Conservation (phyloP, 805 yeast species). For the Priceomyces fermenticarens region DNA sequence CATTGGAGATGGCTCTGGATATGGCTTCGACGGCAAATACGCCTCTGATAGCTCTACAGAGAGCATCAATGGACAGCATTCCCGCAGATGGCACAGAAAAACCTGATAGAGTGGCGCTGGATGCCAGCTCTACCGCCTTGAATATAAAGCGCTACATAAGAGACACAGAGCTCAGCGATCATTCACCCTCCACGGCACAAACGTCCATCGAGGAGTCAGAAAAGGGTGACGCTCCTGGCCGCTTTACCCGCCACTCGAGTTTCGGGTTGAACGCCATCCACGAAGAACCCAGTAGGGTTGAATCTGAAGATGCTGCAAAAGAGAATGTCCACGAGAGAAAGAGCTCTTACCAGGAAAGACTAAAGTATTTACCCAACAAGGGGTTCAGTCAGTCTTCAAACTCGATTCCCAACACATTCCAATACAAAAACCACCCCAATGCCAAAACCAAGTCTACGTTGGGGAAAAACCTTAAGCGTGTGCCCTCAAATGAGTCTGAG, state of each 20-base stretch:
- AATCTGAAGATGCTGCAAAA: slow-evolving; percentile 1
- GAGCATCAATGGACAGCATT: no score
- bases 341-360: slow-evolving; percentile 25
- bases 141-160: slow-evolving; percentile 24
- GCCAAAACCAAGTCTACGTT: slow-evolving; percentile 37
- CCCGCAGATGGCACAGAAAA: no score
- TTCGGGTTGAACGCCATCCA: background rate
- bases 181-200: slow-evolving; percentile 13
- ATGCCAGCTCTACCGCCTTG: slow-evolving; percentile 21
- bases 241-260: background rate
- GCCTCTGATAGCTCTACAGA: no score
- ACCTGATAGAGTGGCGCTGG: slow-evolving; percentile 14
- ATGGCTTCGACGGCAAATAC: no score
- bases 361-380: slow-evolving; percentile 31
- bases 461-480: slow-evolving; percentile 11
- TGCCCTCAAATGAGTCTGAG: slow-evolving; percentile 2
- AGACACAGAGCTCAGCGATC: slow-evolving; percentile 26
- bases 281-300: background rate
- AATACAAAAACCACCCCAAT: slow-evolving; percentile 43
- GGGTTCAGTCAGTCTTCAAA: slow-evolving; percentile 24
- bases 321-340: background rate
- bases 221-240: background rate
- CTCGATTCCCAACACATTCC: slow-evolving; percentile 44
- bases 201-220: slow-evolving; percentile 8
- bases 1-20: no score